Evolutionary conservation across 768 basidiomycete genomes (phyloP).

Genomic region (Crucibulum laeve): DNA sequence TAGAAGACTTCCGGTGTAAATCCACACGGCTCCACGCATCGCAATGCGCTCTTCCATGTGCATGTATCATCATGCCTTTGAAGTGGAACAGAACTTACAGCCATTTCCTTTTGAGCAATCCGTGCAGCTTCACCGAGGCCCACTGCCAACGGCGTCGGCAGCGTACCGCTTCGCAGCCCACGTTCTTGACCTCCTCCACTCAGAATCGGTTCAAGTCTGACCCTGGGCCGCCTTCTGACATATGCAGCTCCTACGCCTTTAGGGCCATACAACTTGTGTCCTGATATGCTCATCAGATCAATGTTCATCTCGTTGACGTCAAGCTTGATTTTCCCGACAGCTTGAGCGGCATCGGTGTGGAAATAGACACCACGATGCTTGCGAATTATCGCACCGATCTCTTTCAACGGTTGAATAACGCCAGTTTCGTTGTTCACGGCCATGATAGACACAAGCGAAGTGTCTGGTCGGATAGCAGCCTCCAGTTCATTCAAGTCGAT

Average conservation of each 20-base stretch:
- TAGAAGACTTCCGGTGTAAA: conserved; percentile 10
- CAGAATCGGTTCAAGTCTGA: conserved; percentile 90
- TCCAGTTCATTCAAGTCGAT: conserved; percentile 77
- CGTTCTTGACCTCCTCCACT: conserved; percentile 97
- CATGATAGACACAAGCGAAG: conserved; percentile 96
- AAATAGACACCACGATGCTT: conserved; percentile 90
- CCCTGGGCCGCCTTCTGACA: conserved; percentile 87
- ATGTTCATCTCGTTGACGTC: conserved; percentile 95
- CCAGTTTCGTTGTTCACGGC: conserved; percentile 99
- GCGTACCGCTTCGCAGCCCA: conserved; percentile 91
- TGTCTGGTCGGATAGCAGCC: conserved; percentile 86
- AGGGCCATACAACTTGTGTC: conserved; percentile 97
- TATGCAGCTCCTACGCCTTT: conserved; percentile 96
- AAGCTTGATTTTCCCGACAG: conserved; percentile 84
- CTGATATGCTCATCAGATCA: conserved; percentile 94
- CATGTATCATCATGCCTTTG: conserved; percentile 39
- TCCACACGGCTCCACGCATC: conserved; percentile 44
- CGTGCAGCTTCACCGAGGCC: conserved; percentile 94
- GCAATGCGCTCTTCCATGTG: conserved; percentile 24
- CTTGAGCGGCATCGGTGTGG: conserved; percentile 98
- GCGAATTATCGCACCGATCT: conserved; percentile 84
- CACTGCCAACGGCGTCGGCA: conserved; percentile 83
- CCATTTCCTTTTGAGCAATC: conserved; percentile 90
- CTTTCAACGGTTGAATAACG: conserved; percentile 94
- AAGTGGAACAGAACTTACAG: conserved; percentile 51